phyloP scores from a whole-genome alignment of 1,284 basidiomycete species.

The Hortiboletus rubellus region DNA sequence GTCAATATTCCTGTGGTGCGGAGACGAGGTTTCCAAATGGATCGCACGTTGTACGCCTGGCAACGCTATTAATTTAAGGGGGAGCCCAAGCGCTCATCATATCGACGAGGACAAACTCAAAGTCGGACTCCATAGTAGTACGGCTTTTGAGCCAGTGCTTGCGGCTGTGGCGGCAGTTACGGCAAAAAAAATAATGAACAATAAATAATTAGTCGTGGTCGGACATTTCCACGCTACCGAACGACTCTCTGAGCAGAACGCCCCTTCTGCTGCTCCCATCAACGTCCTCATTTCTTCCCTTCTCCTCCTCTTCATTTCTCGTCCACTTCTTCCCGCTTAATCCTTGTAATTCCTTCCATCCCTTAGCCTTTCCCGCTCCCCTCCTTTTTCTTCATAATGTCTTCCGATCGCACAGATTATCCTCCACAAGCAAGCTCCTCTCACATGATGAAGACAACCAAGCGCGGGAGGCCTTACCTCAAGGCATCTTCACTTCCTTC shows the following conservation, averaged over 20 bases:
- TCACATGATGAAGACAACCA: slow-evolving; percentile 97
- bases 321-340: slow-evolving; percentile 15
- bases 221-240: slow-evolving; percentile 27
- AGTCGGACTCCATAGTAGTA: not conserved
- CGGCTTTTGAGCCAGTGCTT: not conserved
- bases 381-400: slow-evolving; percentile 38
- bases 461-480: slow-evolving; percentile 90
- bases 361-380: slow-evolving; percentile 26
- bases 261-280: slow-evolving; percentile 24
- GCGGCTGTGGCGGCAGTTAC: slow-evolving; percentile 25
- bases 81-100: not conserved
- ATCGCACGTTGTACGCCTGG: not conserved
- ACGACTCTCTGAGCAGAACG: slow-evolving; percentile 18
- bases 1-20: not conserved
- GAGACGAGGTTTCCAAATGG: not conserved
- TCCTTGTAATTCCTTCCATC: slow-evolving; percentile 29
- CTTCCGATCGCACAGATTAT: slow-evolving; percentile 39
- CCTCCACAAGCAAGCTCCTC: slow-evolving; percentile 60
- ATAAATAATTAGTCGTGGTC: slow-evolving; percentile 29
- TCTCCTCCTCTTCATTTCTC: slow-evolving; percentile 30
- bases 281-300: slow-evolving; percentile 33
- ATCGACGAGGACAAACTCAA: not conserved
- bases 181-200: slow-evolving; percentile 20
- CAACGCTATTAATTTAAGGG: not conserved
- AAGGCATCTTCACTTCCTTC: slow-evolving; percentile 55